Evolutionary conservation across 2,329 filamentous ascomycete species (phyloP), one percentile per base, ranked within the genome.

Genomic region (Sarocladium oryzae): DNA sequence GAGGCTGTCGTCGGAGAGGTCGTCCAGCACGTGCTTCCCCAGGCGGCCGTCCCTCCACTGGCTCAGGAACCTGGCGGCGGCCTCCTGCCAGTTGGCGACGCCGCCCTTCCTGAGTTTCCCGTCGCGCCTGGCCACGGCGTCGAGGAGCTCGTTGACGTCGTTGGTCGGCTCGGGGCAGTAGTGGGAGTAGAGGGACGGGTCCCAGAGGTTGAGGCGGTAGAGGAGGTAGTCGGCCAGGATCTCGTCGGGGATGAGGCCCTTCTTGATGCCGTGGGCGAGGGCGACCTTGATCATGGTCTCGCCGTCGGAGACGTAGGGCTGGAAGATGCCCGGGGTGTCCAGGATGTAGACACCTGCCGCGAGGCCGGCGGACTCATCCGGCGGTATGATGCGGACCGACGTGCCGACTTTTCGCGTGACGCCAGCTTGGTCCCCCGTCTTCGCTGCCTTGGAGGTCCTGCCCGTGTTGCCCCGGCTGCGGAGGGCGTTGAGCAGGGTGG

Each of bases 211-310:
- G 53, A 97, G 75, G 51, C 84, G 84, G 69, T 82, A 97, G 7
- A 99, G 81, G 18, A 97, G 76, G 66, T 96, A 99, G 64, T 99
- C 93, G 30, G 88, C 91, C 10, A 97, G 70, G 21, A 87, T 87
- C 53, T 87, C 80, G 15, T 85, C 78, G 1, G 85, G 78, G 50
- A 99, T 84, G 33, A 97, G 78, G 0, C 86, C 88, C 65, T 96
- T 89, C 66, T 95, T 95, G 51, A 99, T 89, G 65, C 86, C 88
- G 18, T 92, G 89, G 49, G 89, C 90, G 1, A 97, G 79, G 2
- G 91, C 86, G n/a, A 99, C 79, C 69, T 96, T 97, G 56, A 99
- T 75, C 93, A 99, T 99, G 41, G 84, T 82, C 64, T 93, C 86
- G 15, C 87, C 79, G 61, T 95, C 82, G 0, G 85, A 79, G 24